Conservation (phyloP, 306 rosid species). For the Cucurbita argyrosperma region DNA sequence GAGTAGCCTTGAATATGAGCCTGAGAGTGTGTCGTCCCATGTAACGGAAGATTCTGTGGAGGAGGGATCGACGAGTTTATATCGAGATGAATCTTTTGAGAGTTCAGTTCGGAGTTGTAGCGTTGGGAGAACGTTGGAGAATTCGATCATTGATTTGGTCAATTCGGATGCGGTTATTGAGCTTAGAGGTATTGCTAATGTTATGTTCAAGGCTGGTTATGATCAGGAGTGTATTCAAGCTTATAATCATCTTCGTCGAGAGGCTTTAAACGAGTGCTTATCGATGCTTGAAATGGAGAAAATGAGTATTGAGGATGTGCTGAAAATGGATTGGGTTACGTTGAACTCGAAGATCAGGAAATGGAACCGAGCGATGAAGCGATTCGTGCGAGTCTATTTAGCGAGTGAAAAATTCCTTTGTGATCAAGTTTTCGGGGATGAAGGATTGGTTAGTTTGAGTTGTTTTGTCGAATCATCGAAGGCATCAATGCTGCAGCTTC, state of each 20-base stretch:
- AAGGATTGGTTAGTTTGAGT: conserved; percentile 24
- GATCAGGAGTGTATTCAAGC: conserved; percentile 63
- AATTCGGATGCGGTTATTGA: conserved; percentile 48
- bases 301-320: conserved; percentile 70
- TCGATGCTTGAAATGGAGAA: conserved; percentile 69
- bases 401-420: conserved; percentile 70
- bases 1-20: conserved; percentile 63
- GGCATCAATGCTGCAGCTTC: conserved; percentile 71
- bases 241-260: conserved; percentile 48
- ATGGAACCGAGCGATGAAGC: conserved; percentile 77
- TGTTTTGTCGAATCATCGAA: conserved; percentile 78
- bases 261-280: conserved; percentile 75
- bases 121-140: conserved; percentile 45
- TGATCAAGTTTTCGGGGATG: conserved; percentile 62
- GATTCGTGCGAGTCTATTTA: conserved; percentile 72
- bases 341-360: conserved; percentile 64
- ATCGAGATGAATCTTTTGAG: conserved; percentile 61
- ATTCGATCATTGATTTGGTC: conserved; percentile 50
- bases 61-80: conserved; percentile 47
- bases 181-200: conserved; percentile 48
- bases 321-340: conserved; percentile 56
- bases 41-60: conserved; percentile 61
- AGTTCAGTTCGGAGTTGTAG: conserved; percentile 45
- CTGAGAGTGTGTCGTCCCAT: conserved; percentile 56
- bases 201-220: conserved; percentile 56